Evolutionary conservation across 768 basidiomycete genomes (phyloP).

Genomic region (Lanmaoa pseudosensibilis): DNA sequence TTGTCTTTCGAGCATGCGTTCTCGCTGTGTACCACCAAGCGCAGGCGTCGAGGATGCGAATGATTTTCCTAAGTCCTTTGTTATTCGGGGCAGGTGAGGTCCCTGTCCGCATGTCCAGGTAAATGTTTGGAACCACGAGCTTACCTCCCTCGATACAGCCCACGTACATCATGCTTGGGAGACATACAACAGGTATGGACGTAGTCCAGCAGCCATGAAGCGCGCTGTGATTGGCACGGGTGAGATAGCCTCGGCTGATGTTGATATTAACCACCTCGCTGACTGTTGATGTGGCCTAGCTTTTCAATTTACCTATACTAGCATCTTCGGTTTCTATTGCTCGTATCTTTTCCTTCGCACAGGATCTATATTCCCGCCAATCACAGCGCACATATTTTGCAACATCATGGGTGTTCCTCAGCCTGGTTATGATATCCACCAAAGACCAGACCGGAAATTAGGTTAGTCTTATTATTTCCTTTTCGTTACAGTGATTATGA

Average conservation of each 20-base stretch:
- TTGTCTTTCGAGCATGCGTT: slow-evolving; percentile 87
- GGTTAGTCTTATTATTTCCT: slow-evolving; percentile 41
- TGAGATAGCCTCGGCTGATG: slow-evolving; percentile 33
- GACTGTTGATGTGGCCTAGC: slow-evolving; percentile 44
- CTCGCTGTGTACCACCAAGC: slow-evolving; percentile 71
- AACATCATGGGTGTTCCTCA: slow-evolving; percentile 92
- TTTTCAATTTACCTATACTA: slow-evolving; percentile 89
- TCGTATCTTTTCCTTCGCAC: slow-evolving; percentile 86
- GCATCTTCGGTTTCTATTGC: slow-evolving; percentile 86
- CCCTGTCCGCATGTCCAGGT: background rate
- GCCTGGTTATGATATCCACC: slow-evolving; percentile 52
- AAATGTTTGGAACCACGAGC: background rate
- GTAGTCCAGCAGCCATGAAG: slow-evolving; percentile 60
- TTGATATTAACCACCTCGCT: slow-evolving; percentile 9
- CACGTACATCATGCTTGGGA: slow-evolving; percentile 95
- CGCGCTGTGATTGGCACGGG: slow-evolving; percentile 57
- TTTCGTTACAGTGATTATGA: slow-evolving; percentile 12
- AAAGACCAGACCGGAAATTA: slow-evolving; percentile 50
- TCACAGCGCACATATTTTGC: slow-evolving; percentile 86
- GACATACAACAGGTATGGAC: slow-evolving; percentile 70
- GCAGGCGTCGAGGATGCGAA: slow-evolving; percentile 48
- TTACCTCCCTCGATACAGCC: slow-evolving; percentile 46
- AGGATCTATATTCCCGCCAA: slow-evolving; percentile 74
- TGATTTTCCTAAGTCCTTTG: slow-evolving; percentile 81
- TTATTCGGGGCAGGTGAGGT: slow-evolving; percentile 83